These are phyloP conservation scores for Rutstroemia sydowiana DNA, from an alignment of 2,329 filamentous ascomycete genomes.

Conservation along the genomic window DNA sequence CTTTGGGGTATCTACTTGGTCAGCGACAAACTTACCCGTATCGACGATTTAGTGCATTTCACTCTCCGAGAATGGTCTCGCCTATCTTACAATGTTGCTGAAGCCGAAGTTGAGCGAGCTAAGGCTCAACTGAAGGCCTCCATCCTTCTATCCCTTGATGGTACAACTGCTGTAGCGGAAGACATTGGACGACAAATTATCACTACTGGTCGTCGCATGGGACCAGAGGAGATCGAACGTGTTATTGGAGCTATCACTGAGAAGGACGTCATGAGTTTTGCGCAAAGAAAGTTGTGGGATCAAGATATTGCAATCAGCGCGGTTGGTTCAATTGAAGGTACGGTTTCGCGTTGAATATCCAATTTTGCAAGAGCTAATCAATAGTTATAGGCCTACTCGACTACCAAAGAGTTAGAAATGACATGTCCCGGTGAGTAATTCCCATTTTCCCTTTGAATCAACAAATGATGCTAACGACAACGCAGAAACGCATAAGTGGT, in stretches of 20 bases:
- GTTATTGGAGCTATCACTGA: conserved; percentile 82
- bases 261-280: conserved; percentile 96
- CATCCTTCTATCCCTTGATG: conserved; percentile 92
- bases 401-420: conserved; percentile 65
- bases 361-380: not conserved
- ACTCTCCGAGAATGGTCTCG: conserved; percentile 97
- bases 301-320: conserved; percentile 91
- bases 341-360: not conserved
- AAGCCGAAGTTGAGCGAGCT: conserved; percentile 92
- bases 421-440: too few species aligned
- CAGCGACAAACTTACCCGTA: conserved; percentile 74
- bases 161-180: conserved; percentile 93
- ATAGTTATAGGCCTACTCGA: conserved; percentile 44
- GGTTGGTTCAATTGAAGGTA: conserved; percentile 84
- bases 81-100: conserved; percentile 78
- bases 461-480: too few species aligned
- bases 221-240: conserved; percentile 89
- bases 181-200: conserved; percentile 98
- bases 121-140: conserved; percentile 99
- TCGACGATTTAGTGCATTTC: conserved; percentile 98
- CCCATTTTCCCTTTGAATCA: too few species aligned
- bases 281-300: conserved; percentile 93
- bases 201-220: conserved; percentile 89
- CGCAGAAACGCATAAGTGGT: conserved; percentile 53
- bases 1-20: conserved; percentile 99